Percentiles rank a stretch among this genome's conserved stretches.
Conservation (phyloP, 495 filamentous ascomycete genomes). For the Neurospora sp. region DNA sequence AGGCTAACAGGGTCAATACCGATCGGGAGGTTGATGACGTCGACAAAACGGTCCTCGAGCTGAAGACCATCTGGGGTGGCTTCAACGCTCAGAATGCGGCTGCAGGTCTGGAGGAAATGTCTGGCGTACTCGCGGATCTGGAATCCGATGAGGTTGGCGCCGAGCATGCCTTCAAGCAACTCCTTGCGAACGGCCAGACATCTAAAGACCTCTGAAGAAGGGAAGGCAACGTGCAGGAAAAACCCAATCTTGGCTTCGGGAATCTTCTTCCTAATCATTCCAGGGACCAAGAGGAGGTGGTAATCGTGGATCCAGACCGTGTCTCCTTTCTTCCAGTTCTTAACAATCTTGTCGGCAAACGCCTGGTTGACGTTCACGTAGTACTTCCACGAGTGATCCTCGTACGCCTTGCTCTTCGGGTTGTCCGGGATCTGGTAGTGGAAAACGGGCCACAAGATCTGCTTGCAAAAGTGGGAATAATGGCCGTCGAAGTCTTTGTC, state of each 20-base stretch:
- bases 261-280: slow-evolving; percentile 75
- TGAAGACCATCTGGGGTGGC: slow-evolving; percentile 80
- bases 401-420: slow-evolving; percentile 93
- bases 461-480: slow-evolving; percentile 89
- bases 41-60: slow-evolving; percentile 85
- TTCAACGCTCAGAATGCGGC: slow-evolving; percentile 74
- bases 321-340: slow-evolving; percentile 85
- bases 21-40: slow-evolving; percentile 64
- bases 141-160: slow-evolving; percentile 83
- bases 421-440: slow-evolving; percentile 96
- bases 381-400: slow-evolving; percentile 91
- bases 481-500: slow-evolving; percentile 88
- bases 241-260: slow-evolving; percentile 91
- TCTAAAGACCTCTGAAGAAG: slow-evolving; percentile 88
- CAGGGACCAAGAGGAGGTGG: slow-evolving; percentile 82
- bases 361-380: slow-evolving; percentile 84
- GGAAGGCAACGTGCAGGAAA: slow-evolving; percentile 90
- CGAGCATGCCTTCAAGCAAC: slow-evolving; percentile 81
- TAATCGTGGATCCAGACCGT: slow-evolving; percentile 93
- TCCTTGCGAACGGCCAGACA: slow-evolving; percentile 77
- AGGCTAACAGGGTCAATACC: slow-evolving; percentile 78
- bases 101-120: slow-evolving; percentile 91
- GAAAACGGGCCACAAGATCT: slow-evolving; percentile 83
- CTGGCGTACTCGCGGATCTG: slow-evolving; percentile 86
- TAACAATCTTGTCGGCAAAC: slow-evolving; percentile 79